Evolutionary conservation across 169 alveolate genomes (phyloP).

Genomic region (Plasmodium relictum): DNA sequence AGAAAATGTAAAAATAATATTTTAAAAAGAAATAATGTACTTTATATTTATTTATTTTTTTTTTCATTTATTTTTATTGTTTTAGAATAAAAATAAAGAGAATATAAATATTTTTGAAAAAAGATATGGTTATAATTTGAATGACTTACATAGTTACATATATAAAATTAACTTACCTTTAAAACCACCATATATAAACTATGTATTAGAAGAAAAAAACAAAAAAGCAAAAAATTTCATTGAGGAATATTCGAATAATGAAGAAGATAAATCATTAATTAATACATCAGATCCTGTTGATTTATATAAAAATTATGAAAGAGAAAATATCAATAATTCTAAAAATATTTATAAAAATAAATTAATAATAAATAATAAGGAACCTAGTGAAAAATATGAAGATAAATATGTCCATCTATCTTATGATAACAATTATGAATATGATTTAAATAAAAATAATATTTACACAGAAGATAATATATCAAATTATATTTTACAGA

Average conservation of each 20-base stretch:
- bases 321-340: conserved; percentile 42
- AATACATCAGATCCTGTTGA: conserved; percentile 9
- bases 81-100: conserved; percentile 30
- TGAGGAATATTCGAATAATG: not conserved
- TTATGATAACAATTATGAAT: conserved; percentile 29
- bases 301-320: conserved; percentile 32
- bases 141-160: conserved; percentile 53
- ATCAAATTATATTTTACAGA: conserved; percentile 25
- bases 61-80: not conserved
- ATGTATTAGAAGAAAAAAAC: conserved; percentile 39
- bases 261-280: not conserved
- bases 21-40: not conserved
- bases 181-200: conserved; percentile 47
- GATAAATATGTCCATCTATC: conserved; percentile 53
- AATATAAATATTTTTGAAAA: conserved; percentile 56
- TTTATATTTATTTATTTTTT: not conserved
- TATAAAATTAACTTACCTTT: conserved; percentile 56
- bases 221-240: not conserved
- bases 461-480: conserved; percentile 41
- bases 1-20: conserved; percentile 24
- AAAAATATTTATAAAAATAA: conserved; percentile 57
- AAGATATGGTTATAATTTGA: conserved; percentile 61
- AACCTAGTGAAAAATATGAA: conserved; percentile 22
- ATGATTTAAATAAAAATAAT: conserved; percentile 39
- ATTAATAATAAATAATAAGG: conserved; percentile 18